Base-by-base conservation (phyloP, 768 basidiomycete species). In the Podaxis carcinomalis region DNA sequence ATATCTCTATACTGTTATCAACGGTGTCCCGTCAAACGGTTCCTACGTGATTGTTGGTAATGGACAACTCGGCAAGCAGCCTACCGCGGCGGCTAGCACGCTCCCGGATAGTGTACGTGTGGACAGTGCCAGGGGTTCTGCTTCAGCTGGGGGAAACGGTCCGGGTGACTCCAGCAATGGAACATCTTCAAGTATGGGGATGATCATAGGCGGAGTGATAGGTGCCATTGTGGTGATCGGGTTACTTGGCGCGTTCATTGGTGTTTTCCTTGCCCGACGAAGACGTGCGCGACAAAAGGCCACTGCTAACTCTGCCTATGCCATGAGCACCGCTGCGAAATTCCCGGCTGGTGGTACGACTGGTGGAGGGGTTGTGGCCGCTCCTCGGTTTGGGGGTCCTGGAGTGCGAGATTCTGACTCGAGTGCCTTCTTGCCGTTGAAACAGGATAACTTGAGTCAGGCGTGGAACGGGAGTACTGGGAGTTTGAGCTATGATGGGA, bases 21-120 rank as follows among this genome's bases (percentile, higher is more conserved):
- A 88, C 63, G 94, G 93, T 39, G 83, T 97, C 14, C 95, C 95
- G 2, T 88, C 86, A 53, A 88, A 87, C 62, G 95, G 89, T 2
- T 83, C 84, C 11, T 83, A 81, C 72, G 81, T 95, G 57, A 91
- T 85, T 60, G 79, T 94, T 25, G 95, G 95, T 5, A 87, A 78
- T 59, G 95, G 95, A 1, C 71, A 83, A 57, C 78, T 96, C 23
- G 92, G 85, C 52, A 73, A 73, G 1, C 95, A 97, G 70, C 80
- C 88, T 1, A 82, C 77, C 0, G 64, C 70, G 2, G 63, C 73
- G 1, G 79, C 73, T 0, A 74, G 75, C n/a, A 70, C 50, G 1
- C 80, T 92, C 6, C 89, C 89, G 0, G 62, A 70, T 0, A 87
- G 72, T 68, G 71, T 82, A 46, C 78, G 78, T 19, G 71, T 79